These are phyloP conservation scores for Pelargonium cotyledonis DNA, from an alignment of 441 rosid species.

Conservation along the genomic window DNA sequence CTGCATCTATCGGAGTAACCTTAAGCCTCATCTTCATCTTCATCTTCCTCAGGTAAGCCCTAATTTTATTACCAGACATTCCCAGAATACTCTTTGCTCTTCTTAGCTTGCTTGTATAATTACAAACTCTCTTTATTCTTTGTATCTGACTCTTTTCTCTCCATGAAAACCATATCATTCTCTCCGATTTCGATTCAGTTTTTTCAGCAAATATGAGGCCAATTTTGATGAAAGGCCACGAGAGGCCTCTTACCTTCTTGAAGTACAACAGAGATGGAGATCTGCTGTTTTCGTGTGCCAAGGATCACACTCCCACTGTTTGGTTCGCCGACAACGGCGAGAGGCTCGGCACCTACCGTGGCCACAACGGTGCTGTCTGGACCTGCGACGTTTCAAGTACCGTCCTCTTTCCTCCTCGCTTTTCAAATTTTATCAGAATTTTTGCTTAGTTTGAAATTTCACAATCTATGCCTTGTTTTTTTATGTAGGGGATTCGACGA, in stretches of 20 bases:
- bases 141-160: no score
- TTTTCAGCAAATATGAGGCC: constrained; percentile 56
- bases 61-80: no score
- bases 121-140: no score
- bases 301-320: constrained; percentile 83
- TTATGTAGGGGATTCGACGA: constrained; percentile 60
- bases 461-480: not conserved
- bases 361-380: constrained; percentile 97
- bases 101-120: no score
- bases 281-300: constrained; percentile 86
- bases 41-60: no score
- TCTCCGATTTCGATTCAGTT: no score
- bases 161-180: no score
- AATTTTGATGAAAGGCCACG: constrained; percentile 94
- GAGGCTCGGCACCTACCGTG: constrained; percentile 84
- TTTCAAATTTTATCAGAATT: not conserved
- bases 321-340: constrained; percentile 96
- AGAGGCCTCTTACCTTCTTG: constrained; percentile 84
- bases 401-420: no score
- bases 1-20: no score
- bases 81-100: no score
- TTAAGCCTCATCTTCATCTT: no score
- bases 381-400: constrained; percentile 78
- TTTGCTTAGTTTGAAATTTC: not conserved
- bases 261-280: constrained; percentile 89